Conservation (phyloP, 1,284 basidiomycete genomes). For the Exobasidium cylindrosporum region DNA sequence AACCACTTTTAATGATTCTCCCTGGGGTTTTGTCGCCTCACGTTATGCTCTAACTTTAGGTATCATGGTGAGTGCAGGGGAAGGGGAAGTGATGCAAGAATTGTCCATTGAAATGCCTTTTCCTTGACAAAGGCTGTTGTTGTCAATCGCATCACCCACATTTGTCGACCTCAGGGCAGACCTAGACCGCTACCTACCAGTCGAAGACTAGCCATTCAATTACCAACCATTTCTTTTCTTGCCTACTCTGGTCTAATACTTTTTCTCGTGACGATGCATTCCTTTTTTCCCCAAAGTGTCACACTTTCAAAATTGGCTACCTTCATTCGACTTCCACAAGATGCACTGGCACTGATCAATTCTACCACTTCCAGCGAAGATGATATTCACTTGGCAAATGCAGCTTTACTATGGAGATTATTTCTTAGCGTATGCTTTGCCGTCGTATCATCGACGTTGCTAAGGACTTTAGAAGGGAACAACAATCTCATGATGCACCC, state of each 20-base stretch:
- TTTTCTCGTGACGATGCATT: neutral
- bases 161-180: slow-evolving; percentile 42
- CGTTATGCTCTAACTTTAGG: slow-evolving; percentile 40
- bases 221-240: slow-evolving; percentile 37
- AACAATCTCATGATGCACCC: slow-evolving; percentile 12
- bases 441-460: slow-evolving; percentile 12
- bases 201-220: slow-evolving; percentile 31
- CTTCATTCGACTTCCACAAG: neutral
- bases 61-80: slow-evolving; percentile 24
- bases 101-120: neutral
- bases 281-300: neutral
- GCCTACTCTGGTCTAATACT: slow-evolving; percentile 19
- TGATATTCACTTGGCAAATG: slow-evolving; percentile 1
- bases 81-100: too few species aligned
- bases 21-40: slow-evolving; percentile 43
- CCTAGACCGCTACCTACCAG: slow-evolving; percentile 24
- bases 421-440: slow-evolving; percentile 12
- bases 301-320: neutral
- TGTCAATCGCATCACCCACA: slow-evolving; percentile 47
- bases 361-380: neutral
- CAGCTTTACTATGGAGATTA: slow-evolving; percentile 12
- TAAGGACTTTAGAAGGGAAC: slow-evolving; percentile 30
- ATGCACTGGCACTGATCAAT: slow-evolving; percentile 4
- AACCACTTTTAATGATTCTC: slow-evolving; percentile 9
- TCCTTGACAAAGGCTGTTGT: slow-evolving; percentile 24